phyloP scores from a whole-genome alignment of 768 basidiomycete genomes.

The Collybia sordida region DNA sequence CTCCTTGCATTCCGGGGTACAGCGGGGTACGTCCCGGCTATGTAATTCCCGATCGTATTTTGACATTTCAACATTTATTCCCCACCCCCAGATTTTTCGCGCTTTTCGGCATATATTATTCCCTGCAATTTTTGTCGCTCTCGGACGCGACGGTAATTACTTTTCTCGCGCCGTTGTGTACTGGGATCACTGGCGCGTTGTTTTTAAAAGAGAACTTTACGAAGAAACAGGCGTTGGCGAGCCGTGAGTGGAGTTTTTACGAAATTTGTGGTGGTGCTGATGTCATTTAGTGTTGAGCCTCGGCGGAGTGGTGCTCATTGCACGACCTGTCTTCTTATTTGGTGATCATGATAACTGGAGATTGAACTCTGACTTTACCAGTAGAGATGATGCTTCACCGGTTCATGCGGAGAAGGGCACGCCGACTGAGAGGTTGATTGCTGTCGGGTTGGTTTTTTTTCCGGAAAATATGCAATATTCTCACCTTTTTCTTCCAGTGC shows the following conservation, averaged over 20 bases:
- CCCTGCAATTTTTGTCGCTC: constrained; percentile 72
- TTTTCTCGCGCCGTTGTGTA: constrained; percentile 70
- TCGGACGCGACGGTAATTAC: constrained; percentile 78
- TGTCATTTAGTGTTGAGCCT: constrained; percentile 56
- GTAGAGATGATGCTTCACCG: constrained; percentile 8
- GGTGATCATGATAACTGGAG: constrained; percentile 29
- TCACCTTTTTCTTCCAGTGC: constrained; percentile 2
- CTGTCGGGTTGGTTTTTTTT: constrained; percentile 9
- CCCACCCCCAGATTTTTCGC: constrained; percentile 65
- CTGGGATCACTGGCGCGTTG: constrained; percentile 59
- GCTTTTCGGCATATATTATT: constrained; percentile 52
- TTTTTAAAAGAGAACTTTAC: constrained; percentile 64
- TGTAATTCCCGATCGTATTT: neutral
- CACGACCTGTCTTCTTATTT: constrained; percentile 75
- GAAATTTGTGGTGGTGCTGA: no score
- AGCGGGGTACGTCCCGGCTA: constrained; percentile 45
- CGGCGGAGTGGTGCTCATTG: constrained; percentile 76
- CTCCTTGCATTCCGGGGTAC: constrained; percentile 60
- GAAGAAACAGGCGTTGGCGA: constrained; percentile 53
- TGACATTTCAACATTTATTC: no score
- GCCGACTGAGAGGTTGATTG: constrained; percentile 40
- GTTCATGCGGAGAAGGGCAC: constrained; percentile 23
- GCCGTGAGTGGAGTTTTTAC: constrained; percentile 25
- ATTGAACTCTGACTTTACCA: neutral
- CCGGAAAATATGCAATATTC: no score